Evolutionary conservation across 192 early-diverging fungal genomes (phyloP).

Genomic region (Globomyces pollinis-pini): DNA sequence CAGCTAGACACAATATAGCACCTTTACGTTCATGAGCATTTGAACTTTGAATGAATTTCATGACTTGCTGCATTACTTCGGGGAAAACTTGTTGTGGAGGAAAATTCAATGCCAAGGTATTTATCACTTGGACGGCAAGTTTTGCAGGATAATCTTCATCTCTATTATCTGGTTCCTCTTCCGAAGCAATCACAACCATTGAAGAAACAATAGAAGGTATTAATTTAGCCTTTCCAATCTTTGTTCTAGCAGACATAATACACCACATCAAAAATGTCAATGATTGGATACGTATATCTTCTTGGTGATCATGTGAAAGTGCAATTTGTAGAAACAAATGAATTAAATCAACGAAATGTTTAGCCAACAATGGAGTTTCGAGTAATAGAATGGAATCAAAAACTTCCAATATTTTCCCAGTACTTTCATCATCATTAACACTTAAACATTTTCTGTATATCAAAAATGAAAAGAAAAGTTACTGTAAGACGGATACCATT

Average conservation of each 20-base stretch:
- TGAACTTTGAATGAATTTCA: constrained; percentile 70
- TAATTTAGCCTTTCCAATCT: constrained; percentile 76
- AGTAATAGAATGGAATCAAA: constrained; percentile 67
- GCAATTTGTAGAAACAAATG: constrained; percentile 72
- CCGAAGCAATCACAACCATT: constrained; percentile 75
- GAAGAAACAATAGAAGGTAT: constrained; percentile 68
- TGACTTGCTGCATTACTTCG: constrained; percentile 58
- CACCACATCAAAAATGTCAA: constrained; percentile 76
- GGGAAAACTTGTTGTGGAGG: constrained; percentile 87
- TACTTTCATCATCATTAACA: constrained; percentile 65
- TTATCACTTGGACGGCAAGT: constrained; percentile 62
- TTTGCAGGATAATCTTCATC: constrained; percentile 78
- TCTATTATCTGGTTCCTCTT: constrained; percentile 70
- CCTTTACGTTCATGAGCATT: constrained; percentile 73
- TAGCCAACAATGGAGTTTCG: constrained; percentile 72
- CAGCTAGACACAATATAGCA: constrained; percentile 78
- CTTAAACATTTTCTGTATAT: constrained; percentile 68
- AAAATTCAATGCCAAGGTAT: constrained; percentile 69
- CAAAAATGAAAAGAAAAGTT: too few species aligned
- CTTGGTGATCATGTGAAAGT: constrained; percentile 59
- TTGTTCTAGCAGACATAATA: constrained; percentile 68
- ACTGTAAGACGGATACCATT: constrained; percentile 82
- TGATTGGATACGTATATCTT: constrained; percentile 65
- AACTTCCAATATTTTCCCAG: constrained; percentile 76
- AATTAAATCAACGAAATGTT: constrained; percentile 71